These are phyloP conservation scores for Pichia sp. DNA, from an alignment of 1,139 yeast species.

Conservation along the genomic window DNA sequence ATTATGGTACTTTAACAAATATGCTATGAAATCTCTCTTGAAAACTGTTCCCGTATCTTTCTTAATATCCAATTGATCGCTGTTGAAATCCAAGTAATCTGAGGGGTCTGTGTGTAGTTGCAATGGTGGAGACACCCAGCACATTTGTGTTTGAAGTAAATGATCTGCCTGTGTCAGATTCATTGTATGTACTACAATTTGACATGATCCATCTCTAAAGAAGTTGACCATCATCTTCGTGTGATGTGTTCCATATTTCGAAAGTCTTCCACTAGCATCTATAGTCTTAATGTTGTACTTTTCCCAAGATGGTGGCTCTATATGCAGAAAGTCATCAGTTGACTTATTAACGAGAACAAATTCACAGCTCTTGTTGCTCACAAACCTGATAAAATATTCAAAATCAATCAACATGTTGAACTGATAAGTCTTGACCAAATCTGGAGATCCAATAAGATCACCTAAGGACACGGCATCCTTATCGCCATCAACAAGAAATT, in stretches of 20 bases:
- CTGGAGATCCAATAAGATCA: slow-evolving; percentile 30
- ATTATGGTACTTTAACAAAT: slow-evolving; percentile 37
- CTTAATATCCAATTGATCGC: slow-evolving; percentile 4
- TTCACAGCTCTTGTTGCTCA: slow-evolving; percentile 16
- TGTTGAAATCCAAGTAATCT: slow-evolving; percentile 8
- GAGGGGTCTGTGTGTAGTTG: slow-evolving; percentile 1
- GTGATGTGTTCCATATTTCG: slow-evolving; percentile 47
- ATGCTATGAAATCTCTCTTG: slow-evolving; percentile 36
- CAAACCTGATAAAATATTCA: slow-evolving; percentile 31
- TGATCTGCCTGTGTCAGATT: slow-evolving; percentile 52
- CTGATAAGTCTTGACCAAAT: slow-evolving; percentile 36
- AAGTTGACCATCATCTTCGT: slow-evolving; percentile 60
- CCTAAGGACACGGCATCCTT: slow-evolving; percentile 25
- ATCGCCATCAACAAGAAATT: slow-evolving; percentile 17
- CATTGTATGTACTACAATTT: slow-evolving; percentile 52
- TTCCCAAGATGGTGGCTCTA: slow-evolving; percentile 13
- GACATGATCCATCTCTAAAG: slow-evolving; percentile 36
- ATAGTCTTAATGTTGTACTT: slow-evolving; percentile 19
- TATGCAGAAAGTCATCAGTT: slow-evolving; percentile 13
- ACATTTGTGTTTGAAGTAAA: slow-evolving; percentile 52
- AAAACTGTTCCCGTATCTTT: slow-evolving; percentile 25
- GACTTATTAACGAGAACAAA: slow-evolving; percentile 14
- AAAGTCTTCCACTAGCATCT: slow-evolving; percentile 18
- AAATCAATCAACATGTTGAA: slow-evolving; percentile 44
- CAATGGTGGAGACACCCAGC: slow-evolving; percentile 54